phyloP scores from a whole-genome alignment of 495 filamentous ascomycete genomes.

The Chaetomidium leptoderma region DNA sequence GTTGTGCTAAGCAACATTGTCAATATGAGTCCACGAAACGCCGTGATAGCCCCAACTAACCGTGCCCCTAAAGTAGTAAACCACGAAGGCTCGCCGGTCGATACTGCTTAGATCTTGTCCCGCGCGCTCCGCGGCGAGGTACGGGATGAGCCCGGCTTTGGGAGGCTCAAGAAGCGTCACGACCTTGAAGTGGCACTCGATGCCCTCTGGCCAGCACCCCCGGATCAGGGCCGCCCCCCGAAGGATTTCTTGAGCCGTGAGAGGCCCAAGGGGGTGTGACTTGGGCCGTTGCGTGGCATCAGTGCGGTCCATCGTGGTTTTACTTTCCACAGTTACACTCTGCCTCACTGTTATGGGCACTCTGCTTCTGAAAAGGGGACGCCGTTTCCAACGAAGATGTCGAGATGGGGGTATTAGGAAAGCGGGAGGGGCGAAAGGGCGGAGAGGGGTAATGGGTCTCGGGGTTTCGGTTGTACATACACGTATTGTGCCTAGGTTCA shows the following conservation, averaged over 20 bases:
- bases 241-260: conserved; percentile 54
- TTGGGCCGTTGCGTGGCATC: background rate
- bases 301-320: background rate
- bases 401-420: background rate
- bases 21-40: background rate
- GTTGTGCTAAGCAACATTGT: conserved; percentile 46
- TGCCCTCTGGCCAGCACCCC: conserved; percentile 46
- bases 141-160: conserved; percentile 55
- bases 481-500: no score
- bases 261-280: conserved; percentile 57
- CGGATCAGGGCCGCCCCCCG: conserved; percentile 42
- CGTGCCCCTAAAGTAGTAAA: conserved; percentile 62
- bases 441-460: background rate
- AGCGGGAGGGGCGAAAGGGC: background rate
- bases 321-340: background rate
- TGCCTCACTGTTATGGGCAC: no score
- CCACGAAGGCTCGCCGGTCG: conserved; percentile 52
- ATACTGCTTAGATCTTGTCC: conserved; percentile 31
- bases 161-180: conserved; percentile 63
- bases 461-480: no score
- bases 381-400: background rate
- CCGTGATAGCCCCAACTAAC: conserved; percentile 33
- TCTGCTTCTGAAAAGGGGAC: background rate
- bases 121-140: conserved; percentile 30
- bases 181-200: conserved; percentile 57